Conservation (phyloP, 495 filamentous ascomycete genomes). For the Lepidopterella palustris region DNA sequence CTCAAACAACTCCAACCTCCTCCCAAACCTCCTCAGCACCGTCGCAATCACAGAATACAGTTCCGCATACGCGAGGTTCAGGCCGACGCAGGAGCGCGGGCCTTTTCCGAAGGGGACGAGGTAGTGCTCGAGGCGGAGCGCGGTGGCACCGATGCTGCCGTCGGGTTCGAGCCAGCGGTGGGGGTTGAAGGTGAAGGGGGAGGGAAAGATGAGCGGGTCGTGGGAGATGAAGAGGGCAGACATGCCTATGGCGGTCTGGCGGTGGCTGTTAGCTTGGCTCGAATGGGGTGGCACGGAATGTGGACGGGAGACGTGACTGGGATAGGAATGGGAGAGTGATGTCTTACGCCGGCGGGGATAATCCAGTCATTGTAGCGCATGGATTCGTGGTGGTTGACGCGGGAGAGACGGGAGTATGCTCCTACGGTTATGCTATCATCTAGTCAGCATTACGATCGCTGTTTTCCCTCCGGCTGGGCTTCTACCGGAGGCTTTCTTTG, state of each 20-base stretch:
- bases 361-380: slow-evolving; percentile 4
- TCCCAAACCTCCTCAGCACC: slow-evolving; percentile 16
- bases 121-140: slow-evolving; percentile 6
- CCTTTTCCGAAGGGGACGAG: slow-evolving; percentile 15
- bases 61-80: slow-evolving; percentile 22
- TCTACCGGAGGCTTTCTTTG: slow-evolving; percentile 26
- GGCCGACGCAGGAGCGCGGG: slow-evolving; percentile 13
- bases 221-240: background rate
- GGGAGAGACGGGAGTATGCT: slow-evolving; percentile 1
- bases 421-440: background rate
- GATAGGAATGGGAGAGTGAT: background rate
- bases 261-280: background rate
- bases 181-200: slow-evolving; percentile 4
- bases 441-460: background rate
- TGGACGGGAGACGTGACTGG: background rate
- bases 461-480: background rate
- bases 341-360: slow-evolving; percentile 1
- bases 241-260: slow-evolving; percentile 8
- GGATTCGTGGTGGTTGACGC: slow-evolving; percentile 2
- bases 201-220: slow-evolving; percentile 5
- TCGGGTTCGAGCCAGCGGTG: slow-evolving; percentile 16
- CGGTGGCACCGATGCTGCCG: background rate
- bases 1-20: slow-evolving; percentile 1
- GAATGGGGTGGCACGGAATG: background rate
- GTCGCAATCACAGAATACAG: slow-evolving; percentile 14